Percentiles rank a stretch among this genome's conserved stretches.
Conservation (phyloP, 2,329 filamentous ascomycete species). For the Coleophoma eucalyptorum region DNA sequence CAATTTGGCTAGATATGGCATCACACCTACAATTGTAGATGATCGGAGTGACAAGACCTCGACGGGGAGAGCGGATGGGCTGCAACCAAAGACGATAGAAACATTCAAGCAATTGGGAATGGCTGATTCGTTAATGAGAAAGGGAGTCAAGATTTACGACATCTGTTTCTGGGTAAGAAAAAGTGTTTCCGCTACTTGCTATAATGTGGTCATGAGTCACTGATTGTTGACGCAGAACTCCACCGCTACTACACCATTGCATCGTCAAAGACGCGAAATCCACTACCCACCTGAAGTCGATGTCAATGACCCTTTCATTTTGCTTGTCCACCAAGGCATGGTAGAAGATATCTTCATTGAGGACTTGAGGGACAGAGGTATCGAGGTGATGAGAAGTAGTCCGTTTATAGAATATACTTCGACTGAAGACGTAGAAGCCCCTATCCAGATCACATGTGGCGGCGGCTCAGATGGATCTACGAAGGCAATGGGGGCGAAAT, state of each 20-base stretch:
- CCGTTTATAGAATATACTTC: conserved; percentile 34
- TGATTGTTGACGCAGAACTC: conserved; percentile 36
- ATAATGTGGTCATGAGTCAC: conserved; percentile 39
- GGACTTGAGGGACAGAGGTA: conserved; percentile 44
- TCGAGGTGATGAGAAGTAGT: conserved; percentile 41
- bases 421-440: conserved; percentile 18
- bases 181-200: too few species aligned
- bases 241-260: conserved; percentile 7
- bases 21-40: conserved; percentile 63
- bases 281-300: conserved; percentile 24
- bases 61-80: conserved; percentile 58
- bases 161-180: conserved; percentile 55
- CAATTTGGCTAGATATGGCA: conserved; percentile 60
- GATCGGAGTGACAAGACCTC: conserved; percentile 62
- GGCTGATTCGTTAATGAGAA: conserved; percentile 47
- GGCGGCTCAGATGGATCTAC: conserved; percentile 51
- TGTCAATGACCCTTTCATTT: conserved; percentile 21
- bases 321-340: conserved; percentile 48
- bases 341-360: conserved; percentile 52
- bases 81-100: conserved; percentile 58
- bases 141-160: conserved; percentile 55
- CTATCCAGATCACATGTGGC: conserved; percentile 40
- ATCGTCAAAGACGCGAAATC: conserved; percentile 31
- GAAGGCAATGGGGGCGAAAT: conserved; percentile 51
- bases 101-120: conserved; percentile 59